Base-by-base conservation (phyloP, 768 basidiomycete genomes). In the Lentinus brumalis region DNA sequence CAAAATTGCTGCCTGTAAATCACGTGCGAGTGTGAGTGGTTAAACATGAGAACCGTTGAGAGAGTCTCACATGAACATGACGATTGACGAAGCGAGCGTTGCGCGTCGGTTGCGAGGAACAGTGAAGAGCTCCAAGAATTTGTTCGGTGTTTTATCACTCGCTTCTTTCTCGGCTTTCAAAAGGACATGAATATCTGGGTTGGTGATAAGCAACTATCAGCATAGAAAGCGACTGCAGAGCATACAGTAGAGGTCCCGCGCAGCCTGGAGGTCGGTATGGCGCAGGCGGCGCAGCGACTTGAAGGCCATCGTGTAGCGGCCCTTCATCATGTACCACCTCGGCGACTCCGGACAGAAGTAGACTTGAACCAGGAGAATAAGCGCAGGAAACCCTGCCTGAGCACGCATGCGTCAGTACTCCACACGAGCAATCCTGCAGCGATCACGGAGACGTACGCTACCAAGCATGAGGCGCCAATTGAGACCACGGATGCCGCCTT, bases 381-480 rank as follows among this genome's bases (percentile, higher is more conserved):
- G 58, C 9, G 76, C 78, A 2, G 78, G 79, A 15, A 77, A 57
- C 31, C 69, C 80, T 66, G 64, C 81, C 79, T 53, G 35, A 6
- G 11, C 35, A 35, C 35, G 11, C 11, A 35, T 11, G 11, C 35
- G 11, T 11, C 35, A 35, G 6, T 35, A 35, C 7, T 35, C 21
- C 21, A 26, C 21, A 26, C 21, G 21, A 26, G 21, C 21, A 26
- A 26, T 26, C 21, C 21, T 7, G 35, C 11, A 35, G 35, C 35
- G 35, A 15, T 11, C 12, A 21, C 12, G n/a, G 41, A 83, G 65
- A 75, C 87, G 84, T 31, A 89, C 89, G 44, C 86, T 86, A 32
- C 82, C 90, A 10, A 93, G 77, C 79, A 90, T 86, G 30, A 93
- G 77, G 55, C 91, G 85, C 91, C 92, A 93, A 56, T 87, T 87